Evolutionary conservation across 2,329 filamentous ascomycete species (phyloP), one percentile per base, ranked within the genome.

Genomic region (Alternaria sp.): DNA sequence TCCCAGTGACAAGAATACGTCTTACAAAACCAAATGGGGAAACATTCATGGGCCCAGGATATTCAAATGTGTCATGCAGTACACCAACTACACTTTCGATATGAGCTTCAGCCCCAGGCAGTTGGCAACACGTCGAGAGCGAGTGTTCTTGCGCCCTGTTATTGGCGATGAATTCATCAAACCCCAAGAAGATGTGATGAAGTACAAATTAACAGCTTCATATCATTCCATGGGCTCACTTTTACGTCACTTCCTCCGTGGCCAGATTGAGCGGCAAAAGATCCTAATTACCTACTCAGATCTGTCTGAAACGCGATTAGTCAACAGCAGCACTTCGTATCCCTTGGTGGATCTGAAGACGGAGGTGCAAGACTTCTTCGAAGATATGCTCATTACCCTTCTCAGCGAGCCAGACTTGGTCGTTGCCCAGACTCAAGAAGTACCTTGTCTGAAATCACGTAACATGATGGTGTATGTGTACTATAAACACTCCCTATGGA

Each of bases 341-440:
- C 72, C 75, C 1, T 57, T 72, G 7, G 13, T 50, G 2, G 62
- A 76, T 28, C 56, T 78, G 3, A 72, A 69, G 60, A 63, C 58
- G 1, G 62, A 67, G 41, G 60, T 77, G 11, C 75, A 76, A 34
- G 41, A 52, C 11, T 50, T 77, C 0, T 77, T 75, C 52, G 75
- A 78, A 60, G 75, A 78, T 42, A 77, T 78, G 59, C 61, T 78
- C 3, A 62, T 78, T 58, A 72, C 72, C 0, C 65, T 78, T 3
- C 69, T 78, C 17, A 70, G 64, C 14, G 75, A 78, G 23, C 72
- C 72, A 0, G 68, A 69, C 1, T 66, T 78, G 4, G 63, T 74
- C 11, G 56, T 75, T 17, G 69, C 66, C 3, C 55, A 70, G 21
- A 66, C 51, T 2, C 34, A 65, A 17, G 45, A 59, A 11, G 67